Evolutionary conservation across 306 rosid species (phyloP).

Genomic region (Arachis stenosperma): DNA sequence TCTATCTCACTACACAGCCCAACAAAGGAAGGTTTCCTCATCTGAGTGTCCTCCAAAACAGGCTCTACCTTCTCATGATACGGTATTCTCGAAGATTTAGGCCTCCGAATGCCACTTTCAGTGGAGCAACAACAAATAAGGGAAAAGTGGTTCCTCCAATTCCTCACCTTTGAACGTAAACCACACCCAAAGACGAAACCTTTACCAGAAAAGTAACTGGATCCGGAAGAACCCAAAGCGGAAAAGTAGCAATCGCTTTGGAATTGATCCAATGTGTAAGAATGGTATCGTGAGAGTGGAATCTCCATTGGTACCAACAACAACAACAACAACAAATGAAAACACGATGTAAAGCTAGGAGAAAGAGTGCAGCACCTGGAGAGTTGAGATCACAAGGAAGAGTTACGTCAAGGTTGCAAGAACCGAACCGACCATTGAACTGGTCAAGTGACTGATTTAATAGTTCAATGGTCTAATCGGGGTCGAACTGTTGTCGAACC

Average conservation of each 20-base stretch:
- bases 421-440: too few species aligned
- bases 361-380: conserved; percentile 26
- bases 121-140: conserved; percentile 53
- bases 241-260: conserved; percentile 36
- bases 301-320: conserved; percentile 54
- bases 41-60: conserved; percentile 39
- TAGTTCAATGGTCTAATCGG: too few species aligned
- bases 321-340: background rate
- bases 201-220: conserved; percentile 10
- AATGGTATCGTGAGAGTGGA: conserved; percentile 55
- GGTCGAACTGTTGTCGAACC: too few species aligned
- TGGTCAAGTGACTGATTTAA: too few species aligned
- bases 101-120: conserved; percentile 53
- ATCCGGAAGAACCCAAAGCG: conserved; percentile 42
- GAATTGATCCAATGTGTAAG: conserved; percentile 37
- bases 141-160: conserved; percentile 45
- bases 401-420: background rate
- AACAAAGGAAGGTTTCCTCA: conserved; percentile 44
- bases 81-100: conserved; percentile 49
- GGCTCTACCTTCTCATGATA: conserved; percentile 34
- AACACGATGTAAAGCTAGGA: background rate
- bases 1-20: conserved; percentile 73
- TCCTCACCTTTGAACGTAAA: conserved; percentile 39
- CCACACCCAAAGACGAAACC: conserved; percentile 42
- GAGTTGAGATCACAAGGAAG: background rate